Conservation (phyloP, 2,329 filamentous ascomycete genomes). For the Penicillium italicum region DNA sequence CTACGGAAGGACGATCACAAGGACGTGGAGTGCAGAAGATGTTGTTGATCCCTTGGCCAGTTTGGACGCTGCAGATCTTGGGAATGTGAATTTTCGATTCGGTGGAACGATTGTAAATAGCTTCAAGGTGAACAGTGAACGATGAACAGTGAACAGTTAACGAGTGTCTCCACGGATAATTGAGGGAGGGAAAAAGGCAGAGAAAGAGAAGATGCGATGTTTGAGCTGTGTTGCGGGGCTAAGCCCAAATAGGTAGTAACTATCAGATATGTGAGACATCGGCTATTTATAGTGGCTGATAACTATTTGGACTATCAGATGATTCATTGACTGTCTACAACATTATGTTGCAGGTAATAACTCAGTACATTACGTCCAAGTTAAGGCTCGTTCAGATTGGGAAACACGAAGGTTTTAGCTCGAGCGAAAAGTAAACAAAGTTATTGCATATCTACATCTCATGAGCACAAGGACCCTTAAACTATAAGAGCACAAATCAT, state of each 20-base stretch:
- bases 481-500: not conserved
- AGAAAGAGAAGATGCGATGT: slow-evolving; percentile 11
- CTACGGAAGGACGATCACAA: slow-evolving; percentile 5
- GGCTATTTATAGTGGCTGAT: slow-evolving; percentile 22
- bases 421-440: not conserved
- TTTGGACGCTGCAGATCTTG: slow-evolving; percentile 20
- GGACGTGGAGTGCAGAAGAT: slow-evolving; percentile 12
- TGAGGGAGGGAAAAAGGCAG: not conserved
- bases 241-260: slow-evolving; percentile 16
- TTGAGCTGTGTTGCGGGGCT: slow-evolving; percentile 21
- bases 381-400: not conserved
- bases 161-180: slow-evolving; percentile 9
- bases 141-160: slow-evolving; percentile 1
- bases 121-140: not conserved
- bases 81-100: slow-evolving; percentile 6
- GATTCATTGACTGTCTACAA: not conserved
- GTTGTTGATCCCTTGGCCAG: slow-evolving; percentile 5
- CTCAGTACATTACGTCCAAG: not conserved
- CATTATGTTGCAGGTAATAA: not conserved
- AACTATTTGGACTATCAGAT: not conserved
- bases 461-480: not conserved
- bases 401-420: not conserved
- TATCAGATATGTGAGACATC: slow-evolving; percentile 20
- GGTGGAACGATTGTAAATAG: slow-evolving; percentile 1
- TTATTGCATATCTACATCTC: not conserved